Percentiles rank a stretch among this genome's conserved stretches.
Evolutionary conservation across 345 rosid genomes (phyloP).

Genomic region (Bruguiera gymnorhiza): DNA sequence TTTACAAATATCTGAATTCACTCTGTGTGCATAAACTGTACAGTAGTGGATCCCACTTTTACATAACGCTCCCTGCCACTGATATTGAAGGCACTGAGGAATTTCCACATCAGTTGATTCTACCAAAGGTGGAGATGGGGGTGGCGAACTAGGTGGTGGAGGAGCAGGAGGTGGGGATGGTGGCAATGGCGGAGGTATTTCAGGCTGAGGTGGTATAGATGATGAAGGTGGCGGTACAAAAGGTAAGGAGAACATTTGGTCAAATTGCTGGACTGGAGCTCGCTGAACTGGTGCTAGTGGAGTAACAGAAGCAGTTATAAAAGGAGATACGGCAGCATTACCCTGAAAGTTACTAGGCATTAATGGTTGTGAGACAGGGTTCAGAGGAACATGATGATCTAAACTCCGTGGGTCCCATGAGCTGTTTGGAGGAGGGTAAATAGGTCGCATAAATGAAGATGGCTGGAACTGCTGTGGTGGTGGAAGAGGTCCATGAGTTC

Average conservation of each 20-base stretch:
- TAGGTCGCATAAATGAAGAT: constrained; percentile 66
- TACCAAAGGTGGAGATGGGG: constrained; percentile 44
- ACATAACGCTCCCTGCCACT: constrained; percentile 82
- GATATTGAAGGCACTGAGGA: constrained; percentile 42
- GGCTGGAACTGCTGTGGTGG: constrained; percentile 69
- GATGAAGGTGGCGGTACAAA: constrained; percentile 44
- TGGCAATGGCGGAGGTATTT: constrained; percentile 44
- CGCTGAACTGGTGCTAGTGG: constrained; percentile 72
- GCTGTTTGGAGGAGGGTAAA: constrained; percentile 56
- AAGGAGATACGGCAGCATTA: constrained; percentile 57
- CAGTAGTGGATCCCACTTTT: constrained; percentile 95
- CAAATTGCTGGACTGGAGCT: constrained; percentile 57
- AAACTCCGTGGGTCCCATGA: constrained; percentile 77
- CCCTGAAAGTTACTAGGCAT: constrained; percentile 49
- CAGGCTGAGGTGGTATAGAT: constrained; percentile 43
- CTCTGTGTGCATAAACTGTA: constrained; percentile 63
- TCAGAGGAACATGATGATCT: constrained; percentile 49
- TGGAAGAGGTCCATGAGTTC: constrained; percentile 53
- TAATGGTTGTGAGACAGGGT: constrained; percentile 51
- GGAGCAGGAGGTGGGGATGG: constrained; percentile 81
- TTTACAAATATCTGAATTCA: constrained; percentile 73
- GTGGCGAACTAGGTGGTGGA: constrained; percentile 84
- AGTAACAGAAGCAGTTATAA: constrained; percentile 66
- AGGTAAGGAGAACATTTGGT: constrained; percentile 55
- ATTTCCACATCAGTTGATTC: constrained; percentile 43